Evolutionary conservation across 2,329 filamentous ascomycete genomes (phyloP), one percentile per base, ranked within the genome.

Genomic region (Magnaporthales sp.): DNA sequence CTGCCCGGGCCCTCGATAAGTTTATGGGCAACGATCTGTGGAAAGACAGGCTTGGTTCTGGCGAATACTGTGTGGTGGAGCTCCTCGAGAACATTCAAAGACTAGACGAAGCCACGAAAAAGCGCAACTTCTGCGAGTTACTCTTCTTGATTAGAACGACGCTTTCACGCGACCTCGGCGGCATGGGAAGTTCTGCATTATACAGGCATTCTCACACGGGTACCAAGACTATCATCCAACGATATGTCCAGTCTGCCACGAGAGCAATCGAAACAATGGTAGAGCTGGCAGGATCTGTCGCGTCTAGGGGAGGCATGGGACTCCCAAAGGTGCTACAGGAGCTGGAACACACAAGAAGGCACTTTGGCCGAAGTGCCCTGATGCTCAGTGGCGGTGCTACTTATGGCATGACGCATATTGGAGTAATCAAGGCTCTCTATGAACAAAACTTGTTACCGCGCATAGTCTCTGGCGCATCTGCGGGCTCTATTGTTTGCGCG

Each of bases 341-440:
- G 67, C 81, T 95, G 69, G 77, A 93, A 62, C 85, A 86, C 66
- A 86, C 91, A 1, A 86, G 91, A 54, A 91, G 93, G 73, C 90
- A 91, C 46, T 96, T 93, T 73, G 92, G 92, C n/a, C 85, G 92
- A 69, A 95, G 89, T 69, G 93, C 92, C 0, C 79, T 97, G 64
- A 81, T 96, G 10, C 80, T 97, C 10, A 96, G 92, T 4, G 93
- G 93, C 8, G 93, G 93, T 2, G 92, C 90, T 1, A 95, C 93
- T 0, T 92, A 96, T 77, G 93, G 93, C 56, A 96, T 97, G 91
- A 91, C 91, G 68, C 93, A 97, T 75, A 90, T 96, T 66, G 93
- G 93, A 1, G 92, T 97, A 2, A 80, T 96, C 66, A 96, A 96
- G 76, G 85, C 89, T 4, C 81, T 97, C 2, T 93, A 89, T 75